phyloP scores from a whole-genome alignment of 192 early-diverging fungal species.

The Coemansia sp. region DNA sequence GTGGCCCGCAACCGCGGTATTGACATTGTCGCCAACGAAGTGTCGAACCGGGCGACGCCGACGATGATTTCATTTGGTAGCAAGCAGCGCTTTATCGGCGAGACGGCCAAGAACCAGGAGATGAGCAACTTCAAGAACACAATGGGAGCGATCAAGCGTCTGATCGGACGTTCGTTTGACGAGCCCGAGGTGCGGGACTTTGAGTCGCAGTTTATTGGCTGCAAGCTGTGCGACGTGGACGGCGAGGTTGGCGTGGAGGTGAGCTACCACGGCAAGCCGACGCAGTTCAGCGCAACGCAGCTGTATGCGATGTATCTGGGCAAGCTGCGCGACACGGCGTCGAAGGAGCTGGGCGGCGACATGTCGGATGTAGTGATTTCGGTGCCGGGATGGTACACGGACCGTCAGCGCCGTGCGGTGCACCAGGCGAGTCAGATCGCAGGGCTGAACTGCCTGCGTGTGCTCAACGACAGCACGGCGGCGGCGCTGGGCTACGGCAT shows the following conservation, averaged over 20 bases:
- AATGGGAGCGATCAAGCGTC: slow-evolving; percentile 84
- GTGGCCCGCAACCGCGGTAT: slow-evolving; percentile 98
- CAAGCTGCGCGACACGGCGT: slow-evolving; percentile 88
- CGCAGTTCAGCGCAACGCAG: slow-evolving; percentile 84
- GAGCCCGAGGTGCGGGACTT: slow-evolving; percentile 82
- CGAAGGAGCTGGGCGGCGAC: slow-evolving; percentile 76
- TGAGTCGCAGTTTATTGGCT: slow-evolving; percentile 83
- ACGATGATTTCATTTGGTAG: slow-evolving; percentile 90
- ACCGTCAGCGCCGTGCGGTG: slow-evolving; percentile 86
- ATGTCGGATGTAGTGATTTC: slow-evolving; percentile 94
- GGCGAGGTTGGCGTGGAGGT: slow-evolving; percentile 88
- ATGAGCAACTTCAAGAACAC: slow-evolving; percentile 98
- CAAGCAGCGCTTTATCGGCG: slow-evolving; percentile 95
- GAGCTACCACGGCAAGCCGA: slow-evolving; percentile 74
- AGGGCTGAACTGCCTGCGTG: slow-evolving; percentile 84
- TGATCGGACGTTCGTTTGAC: slow-evolving; percentile 80
- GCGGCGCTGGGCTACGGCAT: slow-evolving; percentile 97
- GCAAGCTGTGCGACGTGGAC: slow-evolving; percentile 73
- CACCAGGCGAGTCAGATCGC: slow-evolving; percentile 84
- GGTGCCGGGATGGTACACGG: slow-evolving; percentile 93
- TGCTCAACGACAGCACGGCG: slow-evolving; percentile 93
- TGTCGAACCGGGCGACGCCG: slow-evolving; percentile 94
- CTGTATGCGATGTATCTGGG: slow-evolving; percentile 91
- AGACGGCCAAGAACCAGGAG: slow-evolving; percentile 92
- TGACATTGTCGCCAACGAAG: slow-evolving; percentile 96